Conservation (phyloP, 495 filamentous ascomycete species). For the Penicillium mononematosum region DNA sequence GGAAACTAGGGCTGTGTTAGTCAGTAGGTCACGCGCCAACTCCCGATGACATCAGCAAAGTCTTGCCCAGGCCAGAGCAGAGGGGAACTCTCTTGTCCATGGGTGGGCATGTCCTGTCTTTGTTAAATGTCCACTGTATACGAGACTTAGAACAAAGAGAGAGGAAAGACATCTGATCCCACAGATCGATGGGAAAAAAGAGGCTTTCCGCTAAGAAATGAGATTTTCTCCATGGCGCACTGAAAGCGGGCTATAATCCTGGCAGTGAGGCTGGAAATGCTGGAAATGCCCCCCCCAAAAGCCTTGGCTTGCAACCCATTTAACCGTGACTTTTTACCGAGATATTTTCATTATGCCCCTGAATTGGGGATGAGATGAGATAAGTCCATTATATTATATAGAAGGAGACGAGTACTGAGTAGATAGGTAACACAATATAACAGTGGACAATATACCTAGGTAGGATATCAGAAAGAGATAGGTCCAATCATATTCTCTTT, state of each 20-base stretch:
- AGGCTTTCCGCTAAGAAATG: not conserved
- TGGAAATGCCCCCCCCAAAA: not conserved
- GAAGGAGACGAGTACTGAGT: no score
- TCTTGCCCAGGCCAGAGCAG: not conserved
- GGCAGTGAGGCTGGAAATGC: constrained; percentile 2
- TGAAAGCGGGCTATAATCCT: not conserved
- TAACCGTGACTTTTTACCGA: not conserved
- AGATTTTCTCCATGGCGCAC: not conserved
- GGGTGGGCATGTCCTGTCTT: no score
- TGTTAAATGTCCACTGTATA: not conserved
- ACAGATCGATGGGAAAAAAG: not conserved
- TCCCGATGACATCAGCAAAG: constrained; percentile 5
- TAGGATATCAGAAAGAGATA: not conserved
- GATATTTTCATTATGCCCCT: not conserved
- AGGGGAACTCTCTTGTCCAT: no score
- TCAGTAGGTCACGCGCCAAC: constrained; percentile 1
- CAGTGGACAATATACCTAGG: no score
- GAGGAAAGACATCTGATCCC: not conserved
- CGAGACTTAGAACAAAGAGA: not conserved
- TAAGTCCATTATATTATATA: no score
- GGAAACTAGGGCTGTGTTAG: not conserved
- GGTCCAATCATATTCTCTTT: constrained; percentile 2
- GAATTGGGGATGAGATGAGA: not conserved
- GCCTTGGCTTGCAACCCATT: not conserved
- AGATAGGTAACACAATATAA: not conserved